Base-by-base conservation (phyloP, 2,329 filamentous ascomycete species). In the Neonectria ditissima region DNA sequence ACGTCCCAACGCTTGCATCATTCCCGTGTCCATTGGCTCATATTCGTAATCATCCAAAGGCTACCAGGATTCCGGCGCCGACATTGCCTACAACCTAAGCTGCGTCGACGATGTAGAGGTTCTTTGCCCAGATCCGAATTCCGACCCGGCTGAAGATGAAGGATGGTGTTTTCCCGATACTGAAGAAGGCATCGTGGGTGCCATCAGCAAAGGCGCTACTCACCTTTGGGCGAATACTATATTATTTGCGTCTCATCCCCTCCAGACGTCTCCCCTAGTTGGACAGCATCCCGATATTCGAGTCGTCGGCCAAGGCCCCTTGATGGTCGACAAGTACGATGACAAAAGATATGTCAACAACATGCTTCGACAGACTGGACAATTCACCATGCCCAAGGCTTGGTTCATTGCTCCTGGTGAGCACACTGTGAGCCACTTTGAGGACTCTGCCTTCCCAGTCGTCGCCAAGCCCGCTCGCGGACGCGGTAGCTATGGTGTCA, bases 201-300 rank as follows among this genome's bases (percentile, higher is more conserved):
- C 82, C 0, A 54, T 84, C 1, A 55, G 76, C 3, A 70, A 71
- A 39, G 81, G 81, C 0, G 79, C 80, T 0, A 85, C 80, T 1
- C 79, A 82, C 65, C 70, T 85, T 3, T 85, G 83, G 82, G 81
- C 82, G 1, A 86, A 86, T 65, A 86, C 83, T 0, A 80, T 85
- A 43, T 69, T 85, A 1, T 86, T 85, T 66, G 76, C 78, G 0
- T 76, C 77, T 0, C 83, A 86, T 69, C 82, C 83, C 2, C 73
- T 86, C 0, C 83, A 86, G 60, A 76, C 64, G 0, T 84, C 82
- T 0, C 18, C 67, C 1, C 64, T 57, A 2, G 67, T 85, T 7
- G 66, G 70, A 1, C 47, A 67, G 8, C 70, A 75, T 44, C 70
- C 76, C 7, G 67, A 77, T 8, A 24, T 86, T 0, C 73, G 68